Evolutionary conservation across 805 yeast genomes (phyloP).

Genomic region (Maudiozyma pseudohumilis): DNA sequence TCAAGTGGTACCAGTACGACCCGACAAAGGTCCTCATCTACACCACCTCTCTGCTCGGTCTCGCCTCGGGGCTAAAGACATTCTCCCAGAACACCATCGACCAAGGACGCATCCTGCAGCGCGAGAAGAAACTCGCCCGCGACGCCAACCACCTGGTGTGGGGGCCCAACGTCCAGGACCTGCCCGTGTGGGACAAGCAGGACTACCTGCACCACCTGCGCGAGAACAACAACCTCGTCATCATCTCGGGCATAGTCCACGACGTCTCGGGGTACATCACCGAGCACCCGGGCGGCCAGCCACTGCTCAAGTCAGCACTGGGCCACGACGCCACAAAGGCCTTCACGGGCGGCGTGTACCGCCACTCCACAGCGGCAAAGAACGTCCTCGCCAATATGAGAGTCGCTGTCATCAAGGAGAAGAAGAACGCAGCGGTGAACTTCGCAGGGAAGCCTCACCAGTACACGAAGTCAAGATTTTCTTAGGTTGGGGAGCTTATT

Average conservation of each 20-base stretch:
- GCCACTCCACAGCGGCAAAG: conserved; percentile 80
- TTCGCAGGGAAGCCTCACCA: conserved; percentile 31
- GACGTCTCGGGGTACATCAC: conserved; percentile 57
- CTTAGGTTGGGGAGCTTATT: background rate
- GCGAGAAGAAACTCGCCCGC: conserved; percentile 66
- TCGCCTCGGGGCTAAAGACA: conserved; percentile 63
- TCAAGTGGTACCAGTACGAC: conserved; percentile 81
- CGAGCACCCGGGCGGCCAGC: conserved; percentile 81
- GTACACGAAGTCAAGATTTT: conserved; percentile 13
- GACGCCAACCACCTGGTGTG: conserved; percentile 55
- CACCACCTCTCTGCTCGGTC: conserved; percentile 50
- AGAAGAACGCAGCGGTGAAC: conserved; percentile 45
- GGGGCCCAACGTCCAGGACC: conserved; percentile 58
- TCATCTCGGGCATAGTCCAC: conserved; percentile 73
- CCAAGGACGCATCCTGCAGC: conserved; percentile 74
- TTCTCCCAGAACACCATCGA: conserved; percentile 74
- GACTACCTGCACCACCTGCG: conserved; percentile 45
- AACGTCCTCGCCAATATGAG: conserved; percentile 74
- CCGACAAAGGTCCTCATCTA: conserved; percentile 66
- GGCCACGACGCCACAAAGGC: conserved; percentile 81
- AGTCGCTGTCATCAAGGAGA: conserved; percentile 66
- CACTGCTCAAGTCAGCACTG: conserved; percentile 55
- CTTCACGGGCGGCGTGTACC: conserved; percentile 78
- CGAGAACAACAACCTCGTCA: conserved; percentile 49
- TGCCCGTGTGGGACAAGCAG: conserved; percentile 67